Percentiles rank a stretch among this genome's conserved stretches.
Evolutionary conservation across 345 rosid genomes (phyloP).

Genomic region (Eucalyptus cladocalyx): DNA sequence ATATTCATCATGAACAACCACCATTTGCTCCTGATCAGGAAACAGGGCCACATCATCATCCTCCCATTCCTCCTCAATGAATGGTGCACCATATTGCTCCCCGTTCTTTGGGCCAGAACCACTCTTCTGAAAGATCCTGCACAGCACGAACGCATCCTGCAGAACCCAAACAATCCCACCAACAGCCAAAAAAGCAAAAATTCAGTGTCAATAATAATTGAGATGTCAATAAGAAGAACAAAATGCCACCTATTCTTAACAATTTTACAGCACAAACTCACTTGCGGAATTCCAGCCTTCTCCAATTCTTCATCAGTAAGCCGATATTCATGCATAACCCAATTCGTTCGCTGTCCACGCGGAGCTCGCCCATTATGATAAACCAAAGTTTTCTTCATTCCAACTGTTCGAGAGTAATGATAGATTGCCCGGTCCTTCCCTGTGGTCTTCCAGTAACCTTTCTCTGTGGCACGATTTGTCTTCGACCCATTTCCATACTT

Average conservation of each 20-base stretch:
- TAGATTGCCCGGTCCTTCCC: conserved; percentile 75
- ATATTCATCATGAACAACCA: conserved; percentile 33
- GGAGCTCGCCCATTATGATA: conserved; percentile 90
- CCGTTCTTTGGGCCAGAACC: conserved; percentile 97
- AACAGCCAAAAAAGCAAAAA: neutral
- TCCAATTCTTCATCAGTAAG: conserved; percentile 46
- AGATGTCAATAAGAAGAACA: neutral
- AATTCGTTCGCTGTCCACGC: conserved; percentile 64
- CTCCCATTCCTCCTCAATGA: conserved; percentile 95
- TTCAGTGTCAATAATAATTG: neutral
- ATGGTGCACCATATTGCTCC: conserved; percentile 95
- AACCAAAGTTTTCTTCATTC: conserved; percentile 98
- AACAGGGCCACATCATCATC: conserved; percentile 35
- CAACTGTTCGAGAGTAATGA: conserved; percentile 31
- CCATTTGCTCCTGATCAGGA: conserved; percentile 30
- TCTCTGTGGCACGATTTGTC: conserved; percentile 91
- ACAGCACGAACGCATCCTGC: conserved; percentile 79
- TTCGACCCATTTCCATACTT: conserved; percentile 80
- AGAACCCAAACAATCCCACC: neutral
- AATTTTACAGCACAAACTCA: conserved; percentile 13
- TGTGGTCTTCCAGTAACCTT: conserved; percentile 95
- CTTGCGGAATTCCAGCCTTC: conserved; percentile 50
- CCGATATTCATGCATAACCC: conserved; percentile 99
- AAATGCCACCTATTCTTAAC: neutral
- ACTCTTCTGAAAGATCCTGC: conserved; percentile 91